phyloP scores from a whole-genome alignment of 139 green algal species.

The Desmodesmus armatus region DNA sequence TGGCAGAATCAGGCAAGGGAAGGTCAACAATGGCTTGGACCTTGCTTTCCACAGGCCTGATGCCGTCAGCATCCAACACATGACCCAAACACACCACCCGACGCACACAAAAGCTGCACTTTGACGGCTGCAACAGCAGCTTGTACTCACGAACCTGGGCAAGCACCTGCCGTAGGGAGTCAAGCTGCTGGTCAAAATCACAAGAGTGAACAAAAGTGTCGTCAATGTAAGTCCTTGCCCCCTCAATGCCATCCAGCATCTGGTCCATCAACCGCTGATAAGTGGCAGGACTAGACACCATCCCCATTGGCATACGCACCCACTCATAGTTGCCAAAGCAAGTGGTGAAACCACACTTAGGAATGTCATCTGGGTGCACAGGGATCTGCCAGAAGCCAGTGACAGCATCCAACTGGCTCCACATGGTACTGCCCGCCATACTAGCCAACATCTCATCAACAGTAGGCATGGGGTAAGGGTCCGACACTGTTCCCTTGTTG shows the following conservation, averaged over 20 bases:
- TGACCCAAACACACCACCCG: constrained; percentile 30
- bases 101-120: constrained; percentile 33
- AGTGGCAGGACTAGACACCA: not conserved
- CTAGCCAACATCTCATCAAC: constrained; percentile 5
- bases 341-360: constrained; percentile 27
- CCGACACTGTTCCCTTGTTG: not conserved
- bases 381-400: constrained; percentile 32
- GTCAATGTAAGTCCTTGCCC: constrained; percentile 40
- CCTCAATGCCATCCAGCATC: constrained; percentile 1
- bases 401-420: constrained; percentile 4
- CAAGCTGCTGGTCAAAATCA: constrained; percentile 34
- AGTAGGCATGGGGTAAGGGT: constrained; percentile 20
- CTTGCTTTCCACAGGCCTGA: constrained; percentile 29
- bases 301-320: constrained; percentile 27
- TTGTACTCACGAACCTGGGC: not conserved
- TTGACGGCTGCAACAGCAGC: constrained; percentile 27
- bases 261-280: constrained; percentile 48
- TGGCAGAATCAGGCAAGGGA: constrained; percentile 2
- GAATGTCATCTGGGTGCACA: not conserved
- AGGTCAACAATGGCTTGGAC: constrained; percentile 38
- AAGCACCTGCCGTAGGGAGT: constrained; percentile 13
- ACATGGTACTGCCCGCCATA: constrained; percentile 27
- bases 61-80: constrained; percentile 24
- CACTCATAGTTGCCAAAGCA: constrained; percentile 33
- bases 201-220: constrained; percentile 36